Percentiles rank a stretch among this genome's conserved stretches.
Evolutionary conservation across 129 eudicot genomes (phyloP).

Genomic region (Pulicaria dysenterica): DNA sequence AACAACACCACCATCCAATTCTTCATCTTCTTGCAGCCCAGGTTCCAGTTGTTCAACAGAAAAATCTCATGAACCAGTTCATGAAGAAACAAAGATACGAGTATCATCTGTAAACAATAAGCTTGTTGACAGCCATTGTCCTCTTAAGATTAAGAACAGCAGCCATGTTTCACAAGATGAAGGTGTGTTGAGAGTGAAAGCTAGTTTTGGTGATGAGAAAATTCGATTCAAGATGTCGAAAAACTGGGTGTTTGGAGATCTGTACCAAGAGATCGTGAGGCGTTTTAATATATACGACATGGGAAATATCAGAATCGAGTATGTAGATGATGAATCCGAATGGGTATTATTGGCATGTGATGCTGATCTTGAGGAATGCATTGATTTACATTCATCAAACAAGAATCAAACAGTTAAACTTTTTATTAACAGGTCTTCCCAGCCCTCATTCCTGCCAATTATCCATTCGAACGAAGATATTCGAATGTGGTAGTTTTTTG

Average conservation of each 20-base stretch:
- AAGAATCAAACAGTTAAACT: conserved; percentile 49
- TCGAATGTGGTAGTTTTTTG: conserved; percentile 28
- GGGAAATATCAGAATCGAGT: conserved; percentile 41
- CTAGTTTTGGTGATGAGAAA: conserved; percentile 51
- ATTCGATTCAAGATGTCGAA: conserved; percentile 50
- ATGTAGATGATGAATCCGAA: conserved; percentile 63
- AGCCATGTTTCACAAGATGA: conserved; percentile 28
- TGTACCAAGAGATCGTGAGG: conserved; percentile 46
- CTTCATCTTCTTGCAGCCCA: conserved; percentile 50
- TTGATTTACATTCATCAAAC: conserved; percentile 51
- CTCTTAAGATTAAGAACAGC: conserved; percentile 22
- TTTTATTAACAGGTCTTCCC: conserved; percentile 26
- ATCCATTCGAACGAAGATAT: conserved; percentile 15
- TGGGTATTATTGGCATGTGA: conserved; percentile 72
- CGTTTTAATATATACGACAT: conserved; percentile 43
- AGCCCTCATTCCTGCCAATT: conserved; percentile 28
- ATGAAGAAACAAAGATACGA: conserved; percentile 39
- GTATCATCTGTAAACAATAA: conserved; percentile 40
- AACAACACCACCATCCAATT: conserved; percentile 36
- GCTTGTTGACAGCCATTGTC: conserved; percentile 14
- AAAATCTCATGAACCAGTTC: conserved; percentile 28
- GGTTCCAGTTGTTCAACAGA: conserved; percentile 40
- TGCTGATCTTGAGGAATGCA: conserved; percentile 71
- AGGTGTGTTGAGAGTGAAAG: conserved; percentile 45
- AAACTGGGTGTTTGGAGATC: conserved; percentile 41